Base-by-base conservation (phyloP, 208 protist species). In the Leishmania major region DNA sequence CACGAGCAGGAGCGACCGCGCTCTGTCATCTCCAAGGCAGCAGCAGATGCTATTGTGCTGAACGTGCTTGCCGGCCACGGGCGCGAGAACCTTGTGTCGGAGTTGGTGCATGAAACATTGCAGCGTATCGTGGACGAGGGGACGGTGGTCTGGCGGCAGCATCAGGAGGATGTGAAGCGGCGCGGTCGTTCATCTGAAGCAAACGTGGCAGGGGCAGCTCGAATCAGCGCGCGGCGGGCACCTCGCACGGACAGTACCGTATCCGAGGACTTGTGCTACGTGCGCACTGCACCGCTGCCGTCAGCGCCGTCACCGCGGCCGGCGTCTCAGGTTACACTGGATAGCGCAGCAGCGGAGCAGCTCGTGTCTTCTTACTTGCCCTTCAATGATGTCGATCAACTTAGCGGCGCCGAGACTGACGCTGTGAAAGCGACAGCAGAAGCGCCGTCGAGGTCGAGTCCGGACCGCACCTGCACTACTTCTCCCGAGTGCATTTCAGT, bases 111-210 rank as follows among this genome's bases (percentile, higher is more conserved):
- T 84, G 78, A 84, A 43, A 85, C 84, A 7, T 79, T 97, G 84
- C 92, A 97, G 85, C 82, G 86, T 31, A 85, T 95, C 2, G 90
- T 97, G 62, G 88, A 93, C 47, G 94, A 96, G 81, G 88, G 87
- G 13, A 84, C 86, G 8, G 88, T 92, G 6, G 88, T 96, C 25
- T 96, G 91, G 91, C 79, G 73, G 6, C 74, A 86, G 51, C 88
- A 90, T 78, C 84, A 91, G 79, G 78, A 79, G 31, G 75, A 94
- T 59, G 76, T 91, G 47, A 25, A 67, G 59, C 47, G 81, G 69
- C 84, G 73, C 11, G 49, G 51, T 13, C n/a, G n/a, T 80, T 51
- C 17, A 2, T 71, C 70, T 22, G 70, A 74, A 45, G 22, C 25
- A 31, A 31, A 53, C 45, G 55, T 74, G 35, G 3, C 70, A 45